A percentile compares a stretch with the other conserved stretches of the same genome.
Conservation (phyloP, 116 monocot species). For the Zostera marina region DNA sequence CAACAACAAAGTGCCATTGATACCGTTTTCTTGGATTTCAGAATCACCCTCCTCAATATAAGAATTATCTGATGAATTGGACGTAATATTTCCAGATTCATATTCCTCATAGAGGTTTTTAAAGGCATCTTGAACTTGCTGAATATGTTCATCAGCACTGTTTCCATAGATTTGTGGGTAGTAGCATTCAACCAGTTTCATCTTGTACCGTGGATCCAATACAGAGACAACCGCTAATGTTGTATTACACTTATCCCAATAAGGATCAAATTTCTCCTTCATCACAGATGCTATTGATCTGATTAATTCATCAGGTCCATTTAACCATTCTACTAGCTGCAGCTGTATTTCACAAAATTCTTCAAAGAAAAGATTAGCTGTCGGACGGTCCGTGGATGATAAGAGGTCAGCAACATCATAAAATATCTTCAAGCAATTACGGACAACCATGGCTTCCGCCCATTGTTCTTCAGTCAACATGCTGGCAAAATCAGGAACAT, state of each 20-base stretch:
- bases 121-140: slow-evolving; percentile 18
- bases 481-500: slow-evolving; percentile 3
- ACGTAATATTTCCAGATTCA: not conserved
- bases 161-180: slow-evolving; percentile 18
- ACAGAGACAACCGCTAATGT: slow-evolving; percentile 26
- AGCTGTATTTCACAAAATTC: slow-evolving; percentile 29
- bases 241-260: slow-evolving; percentile 23
- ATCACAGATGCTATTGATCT: slow-evolving; percentile 18
- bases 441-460: slow-evolving; percentile 15
- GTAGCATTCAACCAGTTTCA: slow-evolving; percentile 24
- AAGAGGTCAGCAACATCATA: slow-evolving; percentile 19
- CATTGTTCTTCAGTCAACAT: slow-evolving; percentile 20
- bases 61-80: not conserved
- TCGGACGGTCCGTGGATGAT: slow-evolving; percentile 16
- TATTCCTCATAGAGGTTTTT: slow-evolving; percentile 21
- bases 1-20: not conserved
- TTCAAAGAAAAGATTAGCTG: slow-evolving; percentile 29
- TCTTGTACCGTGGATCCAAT: slow-evolving; percentile 34
- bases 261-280: slow-evolving; percentile 29
- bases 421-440: slow-evolving; percentile 21
- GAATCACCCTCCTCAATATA: not conserved
- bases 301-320: slow-evolving; percentile 11
- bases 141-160: slow-evolving; percentile 12
- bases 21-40: not conserved
- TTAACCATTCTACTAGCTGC: slow-evolving; percentile 15